Conservation (phyloP, 306 rosid genomes). For the Lupinus albus region DNA sequence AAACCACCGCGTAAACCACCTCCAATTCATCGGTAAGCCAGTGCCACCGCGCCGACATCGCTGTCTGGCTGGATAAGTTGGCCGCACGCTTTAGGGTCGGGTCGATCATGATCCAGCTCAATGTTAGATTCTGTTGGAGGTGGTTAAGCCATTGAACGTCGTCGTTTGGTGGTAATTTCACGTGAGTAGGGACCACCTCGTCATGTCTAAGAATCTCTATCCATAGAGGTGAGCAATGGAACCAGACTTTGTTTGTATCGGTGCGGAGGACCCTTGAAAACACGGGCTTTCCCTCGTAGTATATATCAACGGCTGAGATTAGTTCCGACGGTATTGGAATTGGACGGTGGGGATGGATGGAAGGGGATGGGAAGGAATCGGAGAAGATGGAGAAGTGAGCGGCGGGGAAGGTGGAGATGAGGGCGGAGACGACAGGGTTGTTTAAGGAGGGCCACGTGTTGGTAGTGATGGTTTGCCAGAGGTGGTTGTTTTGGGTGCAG, state of each 20-base stretch:
- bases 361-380: constrained; percentile 62
- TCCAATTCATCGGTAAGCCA: constrained; percentile 70
- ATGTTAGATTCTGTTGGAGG: constrained; percentile 51
- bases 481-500: constrained; percentile 53
- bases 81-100: constrained; percentile 57
- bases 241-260: constrained; percentile 60
- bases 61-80: constrained; percentile 63
- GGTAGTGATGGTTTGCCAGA: constrained; percentile 64
- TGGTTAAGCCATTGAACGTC: constrained; percentile 44
- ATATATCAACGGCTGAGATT: constrained; percentile 77
- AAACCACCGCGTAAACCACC: constrained; percentile 50
- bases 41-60: constrained; percentile 60
- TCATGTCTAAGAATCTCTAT: constrained; percentile 61
- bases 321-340: constrained; percentile 35
- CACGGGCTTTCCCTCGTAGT: constrained; percentile 49
- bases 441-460: constrained; percentile 74
- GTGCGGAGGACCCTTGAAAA: constrained; percentile 56
- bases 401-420: constrained; percentile 58
- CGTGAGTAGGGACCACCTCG: constrained; percentile 54
- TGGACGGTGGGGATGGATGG: background rate
- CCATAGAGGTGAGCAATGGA: constrained; percentile 64
- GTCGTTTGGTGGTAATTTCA: constrained; percentile 37
- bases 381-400: constrained; percentile 75
- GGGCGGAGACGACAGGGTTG: constrained; percentile 35
- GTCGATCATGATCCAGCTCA: constrained; percentile 84